Evolutionary conservation across 2,329 filamentous ascomycete genomes (phyloP), one percentile per base, ranked within the genome.

Genomic region (Talaromyces albobiverticillius): DNA sequence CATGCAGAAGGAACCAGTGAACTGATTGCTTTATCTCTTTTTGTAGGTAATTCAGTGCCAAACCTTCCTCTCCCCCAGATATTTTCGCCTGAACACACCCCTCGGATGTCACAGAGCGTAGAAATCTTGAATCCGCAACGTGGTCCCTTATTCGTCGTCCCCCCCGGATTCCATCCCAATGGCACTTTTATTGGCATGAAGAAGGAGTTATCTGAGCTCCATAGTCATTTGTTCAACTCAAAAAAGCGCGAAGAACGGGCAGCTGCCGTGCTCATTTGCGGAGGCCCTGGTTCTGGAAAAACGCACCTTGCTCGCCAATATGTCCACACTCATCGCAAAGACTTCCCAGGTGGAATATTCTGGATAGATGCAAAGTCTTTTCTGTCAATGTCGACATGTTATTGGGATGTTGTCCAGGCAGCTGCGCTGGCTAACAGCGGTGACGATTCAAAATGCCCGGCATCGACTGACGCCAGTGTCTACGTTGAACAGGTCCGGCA

Each of bases 261-360:
- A 1, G 81, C 81, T 22, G 82, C 85, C 1, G 84, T 86, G 1
- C 71, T 89, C 8, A 78, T 89, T 10, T 81, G 82, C 58, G 83
- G 82, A 32, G 80, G 84, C 36, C 82, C 85, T 2, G 86, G 86
- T 1, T 82, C 82, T 13, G 86, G 86, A 2, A 89, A 89, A 68
- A 85, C 84, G 1, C 85, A 88, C 61, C 71, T 89, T 13, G 85
- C 85, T 25, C 78, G 86, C 3, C 78, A 89, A 66, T 89, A 88
- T 63, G 79, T 87, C 26, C 87, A 84, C 61, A 67, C 74, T 4
- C 80, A 87, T 61, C 80, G 76, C 32, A 69, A 76, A 4, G 73
- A 81, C 56, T 89, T 85, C 60, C 79, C 81, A 0, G 85, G 84
- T 1, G 86, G 86, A 1, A 77, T 88, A 41, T 89, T 87, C 66